Conservation (phyloP, 805 yeast genomes). For the Candida cerambycidarum region DNA sequence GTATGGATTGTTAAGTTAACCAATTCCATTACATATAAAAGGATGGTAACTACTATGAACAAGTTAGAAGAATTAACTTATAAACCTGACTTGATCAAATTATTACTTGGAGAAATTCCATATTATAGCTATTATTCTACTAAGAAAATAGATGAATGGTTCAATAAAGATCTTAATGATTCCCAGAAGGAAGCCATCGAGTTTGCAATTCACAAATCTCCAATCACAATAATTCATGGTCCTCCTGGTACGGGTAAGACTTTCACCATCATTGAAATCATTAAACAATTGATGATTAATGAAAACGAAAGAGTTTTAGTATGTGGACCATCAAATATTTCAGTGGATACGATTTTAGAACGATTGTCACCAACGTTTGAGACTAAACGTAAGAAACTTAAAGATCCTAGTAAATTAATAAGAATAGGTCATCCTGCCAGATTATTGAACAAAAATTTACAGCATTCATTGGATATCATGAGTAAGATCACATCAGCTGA, state of each 20-base stretch:
- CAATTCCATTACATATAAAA: conserved; percentile 68
- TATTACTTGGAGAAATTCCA: conserved; percentile 45
- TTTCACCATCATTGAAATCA: conserved; percentile 76
- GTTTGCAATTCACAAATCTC: conserved; percentile 57
- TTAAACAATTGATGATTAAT: conserved; percentile 62
- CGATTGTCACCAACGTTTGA: conserved; percentile 48
- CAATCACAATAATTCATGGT: conserved; percentile 66
- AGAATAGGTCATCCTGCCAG: conserved; percentile 96
- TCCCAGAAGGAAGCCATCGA: conserved; percentile 75
- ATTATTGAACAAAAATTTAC: conserved; percentile 55
- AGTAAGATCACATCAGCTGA: conserved; percentile 49
- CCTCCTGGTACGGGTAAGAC: conserved; percentile 88
- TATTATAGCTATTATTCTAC: conserved; percentile 20
- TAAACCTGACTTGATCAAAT: conserved; percentile 34
- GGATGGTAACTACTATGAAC: conserved; percentile 77
- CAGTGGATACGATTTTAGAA: conserved; percentile 89
- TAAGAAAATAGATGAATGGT: conserved; percentile 12
- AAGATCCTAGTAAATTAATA: conserved; percentile 42
- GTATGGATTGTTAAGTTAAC: conserved; percentile 69
- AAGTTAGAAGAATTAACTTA: conserved; percentile 53
- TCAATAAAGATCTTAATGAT: conserved; percentile 51
- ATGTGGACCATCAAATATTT: conserved; percentile 92
- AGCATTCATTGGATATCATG: conserved; percentile 75
- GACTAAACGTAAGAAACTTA: conserved; percentile 22
- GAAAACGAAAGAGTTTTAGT: conserved; percentile 61